These are phyloP conservation scores for Thermomyces lanuginosus DNA, from an alignment of 2,329 filamentous ascomycete species.

Conservation along the genomic window DNA sequence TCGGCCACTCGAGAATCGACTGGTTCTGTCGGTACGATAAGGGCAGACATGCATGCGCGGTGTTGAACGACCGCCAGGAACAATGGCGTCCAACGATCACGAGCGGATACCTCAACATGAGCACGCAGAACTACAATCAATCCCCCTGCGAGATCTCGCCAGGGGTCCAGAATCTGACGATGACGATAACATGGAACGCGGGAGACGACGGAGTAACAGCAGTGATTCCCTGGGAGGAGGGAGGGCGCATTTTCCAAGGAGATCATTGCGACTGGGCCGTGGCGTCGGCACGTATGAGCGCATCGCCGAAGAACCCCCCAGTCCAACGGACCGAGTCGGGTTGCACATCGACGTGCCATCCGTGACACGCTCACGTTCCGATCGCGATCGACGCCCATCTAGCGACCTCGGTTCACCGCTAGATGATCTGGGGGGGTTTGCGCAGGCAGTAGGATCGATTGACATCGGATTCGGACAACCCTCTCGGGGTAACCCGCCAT, in stretches of 20 bases:
- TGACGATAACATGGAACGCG: slow-evolving; percentile 14
- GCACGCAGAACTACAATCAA: slow-evolving; percentile 34
- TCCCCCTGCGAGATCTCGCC: slow-evolving; percentile 53
- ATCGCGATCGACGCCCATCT: slow-evolving; percentile 6
- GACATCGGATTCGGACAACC: slow-evolving; percentile 25
- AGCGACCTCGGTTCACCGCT: slow-evolving; percentile 11
- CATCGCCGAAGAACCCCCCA: slow-evolving; percentile 37
- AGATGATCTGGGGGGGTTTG: slow-evolving; percentile 25
- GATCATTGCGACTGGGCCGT: slow-evolving; percentile 23
- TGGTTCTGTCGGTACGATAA: no score
- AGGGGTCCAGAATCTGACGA: slow-evolving; percentile 18
- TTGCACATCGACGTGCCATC: slow-evolving; percentile 11
- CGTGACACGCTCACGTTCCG: no score
- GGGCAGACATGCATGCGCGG: slow-evolving; percentile 26
- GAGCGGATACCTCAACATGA: slow-evolving; percentile 12
- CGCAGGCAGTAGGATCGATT: slow-evolving; percentile 26
- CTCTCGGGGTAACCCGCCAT: slow-evolving; percentile 8
- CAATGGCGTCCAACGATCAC: slow-evolving; percentile 26
- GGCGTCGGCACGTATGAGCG: slow-evolving; percentile 35
- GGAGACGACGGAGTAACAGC: slow-evolving; percentile 14
- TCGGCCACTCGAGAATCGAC: no score
- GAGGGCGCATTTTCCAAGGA: slow-evolving; percentile 24
- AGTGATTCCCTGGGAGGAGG: slow-evolving; percentile 20
- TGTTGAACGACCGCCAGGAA: slow-evolving; percentile 21
- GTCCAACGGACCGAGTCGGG: slow-evolving; percentile 18